phyloP scores from a whole-genome alignment of 1,139 yeast genomes.

The Blastobotrys capitulatus region DNA sequence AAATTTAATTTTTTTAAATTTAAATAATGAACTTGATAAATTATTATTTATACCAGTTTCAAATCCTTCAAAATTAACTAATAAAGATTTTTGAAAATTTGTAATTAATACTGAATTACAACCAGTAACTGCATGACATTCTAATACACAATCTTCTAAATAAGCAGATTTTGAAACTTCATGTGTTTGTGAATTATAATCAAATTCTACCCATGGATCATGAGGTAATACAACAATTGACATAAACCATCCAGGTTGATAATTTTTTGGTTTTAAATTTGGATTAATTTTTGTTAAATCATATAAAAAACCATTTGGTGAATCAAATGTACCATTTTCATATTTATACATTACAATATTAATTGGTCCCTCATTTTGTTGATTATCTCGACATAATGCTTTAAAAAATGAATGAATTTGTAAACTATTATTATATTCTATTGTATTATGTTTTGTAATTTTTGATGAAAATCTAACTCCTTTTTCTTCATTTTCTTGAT shows the following conservation, averaged over 20 bases:
- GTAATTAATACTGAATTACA: conserved; percentile 4
- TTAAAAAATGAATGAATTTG: conserved; percentile 6
- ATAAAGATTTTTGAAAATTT: background rate
- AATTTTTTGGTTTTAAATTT: background rate
- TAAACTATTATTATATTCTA: conserved; percentile 2
- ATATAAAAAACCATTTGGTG: conserved; percentile 9
- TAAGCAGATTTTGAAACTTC: background rate
- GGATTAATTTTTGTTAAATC: background rate
- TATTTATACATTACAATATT: conserved; percentile 8
- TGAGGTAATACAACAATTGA: conserved; percentile 5
- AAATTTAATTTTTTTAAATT: conserved; percentile 1
- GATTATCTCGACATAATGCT: conserved; percentile 7
- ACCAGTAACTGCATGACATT: conserved; percentile 7
- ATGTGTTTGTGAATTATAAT: background rate
- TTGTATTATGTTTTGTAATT: background rate
- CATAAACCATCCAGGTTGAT: conserved; percentile 7
- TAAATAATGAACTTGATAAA: background rate
- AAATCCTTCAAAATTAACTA: conserved; percentile 5
- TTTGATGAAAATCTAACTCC: background rate
- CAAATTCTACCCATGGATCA: conserved; percentile 5
- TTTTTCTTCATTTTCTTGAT: too few species aligned
- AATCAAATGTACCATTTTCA: conserved; percentile 2
- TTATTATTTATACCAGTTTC: background rate
- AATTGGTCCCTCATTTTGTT: background rate
- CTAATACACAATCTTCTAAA: conserved; percentile 9